phyloP scores from a whole-genome alignment of 2,329 filamentous ascomycete genomes.

The Pseudogymnoascus sp. region DNA sequence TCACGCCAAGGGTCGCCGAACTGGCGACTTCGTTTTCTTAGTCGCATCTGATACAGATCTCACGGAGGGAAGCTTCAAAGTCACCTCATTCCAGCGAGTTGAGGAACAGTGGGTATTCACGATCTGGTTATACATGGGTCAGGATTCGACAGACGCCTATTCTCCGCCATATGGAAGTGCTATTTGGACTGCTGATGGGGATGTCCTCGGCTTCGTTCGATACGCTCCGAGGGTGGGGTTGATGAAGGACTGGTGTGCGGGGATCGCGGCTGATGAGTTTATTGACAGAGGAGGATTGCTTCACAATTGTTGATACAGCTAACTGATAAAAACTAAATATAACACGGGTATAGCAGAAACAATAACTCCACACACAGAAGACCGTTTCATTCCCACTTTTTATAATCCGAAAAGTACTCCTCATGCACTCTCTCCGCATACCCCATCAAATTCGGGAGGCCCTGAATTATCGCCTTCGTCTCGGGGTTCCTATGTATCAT shows the following conservation, averaged over 20 bases:
- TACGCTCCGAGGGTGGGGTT: not conserved
- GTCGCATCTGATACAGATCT: not conserved
- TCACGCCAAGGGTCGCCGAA: not conserved
- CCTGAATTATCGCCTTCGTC: constrained; percentile 37
- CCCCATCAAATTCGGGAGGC: constrained; percentile 42
- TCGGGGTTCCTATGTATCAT: constrained; percentile 36
- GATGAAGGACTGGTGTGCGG: constrained; percentile 8
- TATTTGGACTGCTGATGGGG: not conserved
- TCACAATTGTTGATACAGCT: not conserved
- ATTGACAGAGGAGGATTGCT: not conserved
- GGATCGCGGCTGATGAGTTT: not conserved
- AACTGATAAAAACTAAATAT: not conserved
- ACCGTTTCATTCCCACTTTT: constrained; percentile 27
- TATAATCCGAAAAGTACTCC: constrained; percentile 51
- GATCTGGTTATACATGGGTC: not conserved
- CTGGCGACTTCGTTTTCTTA: not conserved
- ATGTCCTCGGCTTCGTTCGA: constrained; percentile 4
- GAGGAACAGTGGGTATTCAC: not conserved
- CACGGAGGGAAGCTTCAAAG: not conserved
- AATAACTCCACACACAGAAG: not conserved
- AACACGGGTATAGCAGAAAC: not conserved
- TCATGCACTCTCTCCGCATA: constrained; percentile 50
- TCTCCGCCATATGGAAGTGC: not conserved
- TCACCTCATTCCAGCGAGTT: not conserved
- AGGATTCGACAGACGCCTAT: not conserved